These are phyloP conservation scores for Kwoniella newhampshirensis DNA, from an alignment of 768 basidiomycete species.

Conservation along the genomic window DNA sequence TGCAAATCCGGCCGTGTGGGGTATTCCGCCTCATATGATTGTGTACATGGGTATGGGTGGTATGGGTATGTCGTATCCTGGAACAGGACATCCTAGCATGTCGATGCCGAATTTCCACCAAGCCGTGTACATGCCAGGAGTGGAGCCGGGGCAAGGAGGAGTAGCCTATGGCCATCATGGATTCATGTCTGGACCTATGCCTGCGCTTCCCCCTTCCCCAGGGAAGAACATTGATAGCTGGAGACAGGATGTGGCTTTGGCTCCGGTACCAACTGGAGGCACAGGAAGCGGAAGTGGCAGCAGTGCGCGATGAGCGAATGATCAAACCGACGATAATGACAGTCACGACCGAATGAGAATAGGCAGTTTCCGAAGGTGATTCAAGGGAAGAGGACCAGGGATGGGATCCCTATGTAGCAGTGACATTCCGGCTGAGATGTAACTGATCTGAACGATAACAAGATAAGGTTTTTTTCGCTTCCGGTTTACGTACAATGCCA, in stretches of 20 bases:
- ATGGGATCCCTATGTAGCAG: too few species aligned
- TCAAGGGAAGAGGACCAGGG: too few species aligned
- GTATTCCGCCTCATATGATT: not conserved
- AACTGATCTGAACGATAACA: too few species aligned
- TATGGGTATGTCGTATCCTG: slow-evolving; percentile 9
- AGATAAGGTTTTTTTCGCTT: too few species aligned
- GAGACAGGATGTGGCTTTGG: slow-evolving; percentile 40
- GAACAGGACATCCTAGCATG: not conserved
- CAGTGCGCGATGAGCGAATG: not conserved
- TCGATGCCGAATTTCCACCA: slow-evolving; percentile 14
- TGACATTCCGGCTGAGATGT: too few species aligned
- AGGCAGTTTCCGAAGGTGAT: too few species aligned
- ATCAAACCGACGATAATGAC: too few species aligned
- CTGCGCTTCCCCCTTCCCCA: slow-evolving; percentile 5
- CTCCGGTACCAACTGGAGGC: slow-evolving; percentile 17
- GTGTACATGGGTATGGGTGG: slow-evolving; percentile 3
- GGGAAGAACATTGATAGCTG: slow-evolving; percentile 38
- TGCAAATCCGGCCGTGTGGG: slow-evolving; percentile 2
- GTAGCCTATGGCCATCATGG: slow-evolving; percentile 13
- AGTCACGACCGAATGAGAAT: too few species aligned
- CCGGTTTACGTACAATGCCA: too few species aligned
- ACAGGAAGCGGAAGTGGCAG: slow-evolving; percentile 7
- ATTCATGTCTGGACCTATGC: too few species aligned
- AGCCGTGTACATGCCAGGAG: slow-evolving; percentile 2
- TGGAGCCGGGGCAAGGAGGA: not conserved